Percentiles rank a stretch among this genome's conserved stretches.
Evolutionary conservation across 78 protist species (phyloP).

Genomic region (Dictyostelium firmibasis): DNA sequence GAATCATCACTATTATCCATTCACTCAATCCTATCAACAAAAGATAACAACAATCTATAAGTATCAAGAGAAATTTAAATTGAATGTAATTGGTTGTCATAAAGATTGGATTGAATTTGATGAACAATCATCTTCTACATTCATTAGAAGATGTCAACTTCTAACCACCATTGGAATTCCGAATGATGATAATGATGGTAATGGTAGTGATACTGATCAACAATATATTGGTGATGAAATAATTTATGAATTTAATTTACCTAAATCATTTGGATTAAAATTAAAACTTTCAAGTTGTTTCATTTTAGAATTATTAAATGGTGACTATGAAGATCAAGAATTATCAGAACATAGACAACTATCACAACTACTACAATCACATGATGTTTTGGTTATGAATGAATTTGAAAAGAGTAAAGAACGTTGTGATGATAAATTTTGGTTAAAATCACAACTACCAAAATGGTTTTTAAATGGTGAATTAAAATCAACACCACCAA

Average conservation of each 20-base stretch:
- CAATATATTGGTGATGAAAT: not conserved
- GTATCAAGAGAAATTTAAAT: not conserved
- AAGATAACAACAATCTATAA: not conserved
- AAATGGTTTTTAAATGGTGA: not conserved
- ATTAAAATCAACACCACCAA: not conserved
- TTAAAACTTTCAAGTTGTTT: not conserved
- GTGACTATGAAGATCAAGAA: conserved; percentile 1
- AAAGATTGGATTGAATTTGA: conserved; percentile 8
- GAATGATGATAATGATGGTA: not conserved
- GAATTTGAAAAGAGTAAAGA: not conserved
- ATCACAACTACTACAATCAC: not conserved
- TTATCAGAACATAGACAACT: not conserved
- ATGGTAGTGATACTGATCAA: not conserved
- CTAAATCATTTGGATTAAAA: not conserved
- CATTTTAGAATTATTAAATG: conserved; percentile 21
- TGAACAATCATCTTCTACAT: not conserved
- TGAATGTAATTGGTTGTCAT: conserved; percentile 31
- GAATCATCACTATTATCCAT: conserved; percentile 52
- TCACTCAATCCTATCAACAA: not conserved
- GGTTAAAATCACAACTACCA: conserved; percentile 30
- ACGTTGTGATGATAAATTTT: conserved; percentile 52
- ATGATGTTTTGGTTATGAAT: conserved; percentile 2
- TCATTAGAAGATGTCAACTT: conserved; percentile 19
- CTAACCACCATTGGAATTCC: not conserved
- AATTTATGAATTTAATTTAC: not conserved